phyloP scores from a whole-genome alignment of 805 yeast species.

The Teunomyces cretensis region DNA sequence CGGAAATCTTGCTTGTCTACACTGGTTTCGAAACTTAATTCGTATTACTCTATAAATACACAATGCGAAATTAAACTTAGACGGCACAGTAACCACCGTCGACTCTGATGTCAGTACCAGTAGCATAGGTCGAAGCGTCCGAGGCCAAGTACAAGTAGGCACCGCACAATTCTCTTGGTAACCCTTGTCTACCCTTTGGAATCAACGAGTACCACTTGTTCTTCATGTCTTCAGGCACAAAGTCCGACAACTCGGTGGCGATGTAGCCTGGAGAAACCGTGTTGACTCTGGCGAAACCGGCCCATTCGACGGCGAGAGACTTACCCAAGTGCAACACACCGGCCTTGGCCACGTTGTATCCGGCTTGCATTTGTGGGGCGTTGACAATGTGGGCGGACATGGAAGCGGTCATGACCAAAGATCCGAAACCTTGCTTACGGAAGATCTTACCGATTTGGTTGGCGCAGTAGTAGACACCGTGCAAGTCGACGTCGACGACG shows the following conservation, averaged over 20 bases:
- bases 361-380: constrained; percentile 83
- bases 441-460: constrained; percentile 72
- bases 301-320: constrained; percentile 86
- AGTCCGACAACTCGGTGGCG: constrained; percentile 58
- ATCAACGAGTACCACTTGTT: constrained; percentile 40
- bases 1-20: too few species aligned
- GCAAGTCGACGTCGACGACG: constrained; percentile 71
- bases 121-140: constrained; percentile 76
- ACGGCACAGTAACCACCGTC: constrained; percentile 76
- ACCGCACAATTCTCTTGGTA: constrained; percentile 73
- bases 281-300: constrained; percentile 80
- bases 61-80: constrained; percentile 18
- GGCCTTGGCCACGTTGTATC: constrained; percentile 86
- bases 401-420: constrained; percentile 81
- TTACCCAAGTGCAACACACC: constrained; percentile 73
- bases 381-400: constrained; percentile 89
- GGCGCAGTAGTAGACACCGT: constrained; percentile 80
- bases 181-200: constrained; percentile 78
- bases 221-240: constrained; percentile 35
- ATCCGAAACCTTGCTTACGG: constrained; percentile 71
- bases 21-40: neutral
- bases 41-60: constrained; percentile 3
- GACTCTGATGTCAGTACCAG: constrained; percentile 73
- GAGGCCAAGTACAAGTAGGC: constrained; percentile 79
- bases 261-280: constrained; percentile 86